Evolutionary conservation across 1,139 yeast species (phyloP).

Genomic region (Suhomyces coccinellae): DNA sequence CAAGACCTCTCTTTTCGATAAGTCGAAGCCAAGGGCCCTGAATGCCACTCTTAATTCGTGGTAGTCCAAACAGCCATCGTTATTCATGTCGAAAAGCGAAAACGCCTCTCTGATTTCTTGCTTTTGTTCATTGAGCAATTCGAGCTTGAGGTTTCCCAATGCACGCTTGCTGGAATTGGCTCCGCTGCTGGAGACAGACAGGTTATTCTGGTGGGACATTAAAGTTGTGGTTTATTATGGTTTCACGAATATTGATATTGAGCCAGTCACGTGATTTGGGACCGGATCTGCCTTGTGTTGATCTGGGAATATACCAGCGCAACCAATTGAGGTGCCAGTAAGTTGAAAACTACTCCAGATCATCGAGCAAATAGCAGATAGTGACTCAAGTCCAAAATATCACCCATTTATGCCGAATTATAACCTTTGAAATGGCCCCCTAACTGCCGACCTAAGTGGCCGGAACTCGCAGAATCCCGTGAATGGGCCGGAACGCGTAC

Average conservation of each 20-base stretch:
- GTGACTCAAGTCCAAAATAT: no score
- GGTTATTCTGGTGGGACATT: slow-evolving; percentile 19
- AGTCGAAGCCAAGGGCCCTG: slow-evolving; percentile 90
- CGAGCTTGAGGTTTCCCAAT: slow-evolving; percentile 49
- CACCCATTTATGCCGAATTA: no score
- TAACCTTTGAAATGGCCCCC: background rate
- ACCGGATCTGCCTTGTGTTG: no score
- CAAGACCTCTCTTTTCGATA: slow-evolving; percentile 75
- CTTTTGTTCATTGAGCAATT: slow-evolving; percentile 83
- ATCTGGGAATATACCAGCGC: no score
- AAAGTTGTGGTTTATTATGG: background rate
- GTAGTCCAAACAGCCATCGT: slow-evolving; percentile 85
- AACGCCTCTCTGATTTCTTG: slow-evolving; percentile 95
- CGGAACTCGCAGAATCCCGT: slow-evolving; percentile 3
- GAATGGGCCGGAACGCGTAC: slow-evolving; percentile 1
- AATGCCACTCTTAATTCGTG: slow-evolving; percentile 93
- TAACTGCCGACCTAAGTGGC: background rate
- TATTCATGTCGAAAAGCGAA: slow-evolving; percentile 86
- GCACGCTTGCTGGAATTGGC: slow-evolving; percentile 23
- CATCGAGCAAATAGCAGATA: no score
- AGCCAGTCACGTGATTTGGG: no score
- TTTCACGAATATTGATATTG: slow-evolving; percentile 8
- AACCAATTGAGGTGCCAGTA: no score
- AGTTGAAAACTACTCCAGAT: no score
- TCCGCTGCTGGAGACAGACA: slow-evolving; percentile 16